Conservation (phyloP, 2,329 filamentous ascomycete genomes). For the Dactylellina leptospora region DNA sequence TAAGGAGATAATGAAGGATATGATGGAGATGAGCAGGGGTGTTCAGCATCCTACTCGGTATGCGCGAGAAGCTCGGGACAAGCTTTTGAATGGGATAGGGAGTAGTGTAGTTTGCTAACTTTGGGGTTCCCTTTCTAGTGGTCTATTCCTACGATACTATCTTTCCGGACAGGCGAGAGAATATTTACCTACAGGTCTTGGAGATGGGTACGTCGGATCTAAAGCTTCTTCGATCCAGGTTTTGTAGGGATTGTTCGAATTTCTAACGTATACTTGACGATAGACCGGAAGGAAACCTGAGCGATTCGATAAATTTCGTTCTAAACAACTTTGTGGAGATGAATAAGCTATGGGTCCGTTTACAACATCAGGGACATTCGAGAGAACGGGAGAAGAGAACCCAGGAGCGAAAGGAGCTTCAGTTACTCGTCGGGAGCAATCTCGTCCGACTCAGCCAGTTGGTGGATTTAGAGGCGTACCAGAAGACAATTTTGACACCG, state of each 20-base stretch:
- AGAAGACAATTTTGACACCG: conserved; percentile 84
- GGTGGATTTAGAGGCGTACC: conserved; percentile 94
- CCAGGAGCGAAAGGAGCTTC: conserved; percentile 92
- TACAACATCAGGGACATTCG: conserved; percentile 97
- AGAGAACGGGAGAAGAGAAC: conserved; percentile 91
- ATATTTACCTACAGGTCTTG: conserved; percentile 78
- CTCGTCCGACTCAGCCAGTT: conserved; percentile 93
- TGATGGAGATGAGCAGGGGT: conserved; percentile 99
- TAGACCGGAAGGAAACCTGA: conserved; percentile 88
- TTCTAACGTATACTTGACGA: no score
- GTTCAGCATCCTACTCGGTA: conserved; percentile 91
- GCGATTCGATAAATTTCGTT: conserved; percentile 97
- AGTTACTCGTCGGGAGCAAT: conserved; percentile 95
- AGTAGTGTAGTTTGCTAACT: conserved; percentile 1
- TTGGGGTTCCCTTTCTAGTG: conserved; percentile 60
- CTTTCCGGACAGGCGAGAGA: conserved; percentile 94
- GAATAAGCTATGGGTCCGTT: conserved; percentile 98
- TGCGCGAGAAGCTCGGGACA: neutral
- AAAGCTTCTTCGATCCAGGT: no score
- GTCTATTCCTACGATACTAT: conserved; percentile 94
- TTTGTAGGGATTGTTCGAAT: no score
- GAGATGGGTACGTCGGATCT: conserved; percentile 69
- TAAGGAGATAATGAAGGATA: conserved; percentile 99
- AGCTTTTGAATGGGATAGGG: no score
- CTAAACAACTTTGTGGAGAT: conserved; percentile 99